Base-by-base conservation (phyloP, 139 green algal genomes). In the Chlamydomonas incerta region DNA sequence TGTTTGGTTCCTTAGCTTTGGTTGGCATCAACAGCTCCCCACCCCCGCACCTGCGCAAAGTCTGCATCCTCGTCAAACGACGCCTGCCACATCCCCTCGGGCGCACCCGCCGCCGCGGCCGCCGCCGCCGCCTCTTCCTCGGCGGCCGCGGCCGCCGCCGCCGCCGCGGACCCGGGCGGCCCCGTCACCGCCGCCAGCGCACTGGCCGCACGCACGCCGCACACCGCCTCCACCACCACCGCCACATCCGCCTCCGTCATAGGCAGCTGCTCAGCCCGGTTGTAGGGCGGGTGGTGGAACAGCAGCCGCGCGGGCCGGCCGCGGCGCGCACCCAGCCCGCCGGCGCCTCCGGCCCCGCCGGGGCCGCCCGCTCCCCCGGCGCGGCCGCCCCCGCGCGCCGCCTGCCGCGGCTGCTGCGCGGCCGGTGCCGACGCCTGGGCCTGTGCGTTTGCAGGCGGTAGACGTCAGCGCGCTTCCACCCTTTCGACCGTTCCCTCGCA, bases 201-300 rank as follows among this genome's bases (percentile, higher is more conserved):
- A 31, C 67, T 77, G 33, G 66, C 67, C 21, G 83, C 83, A 18
- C 63, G 47, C 41, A 77, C 73, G 15, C 83, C 83, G 34, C 83
- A 88, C 37, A 88, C 85, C 21, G 73, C 76, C 68, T 89, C 76
- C 75, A 90, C 79, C 58, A 87, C 86, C 80, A 87, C 86, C 18
- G 65, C 79, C 60, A 90, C 80, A 72, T 90, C 86, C 33, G 72
- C 63, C 62, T 90, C 79, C 26, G 21, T 68, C 34, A 82, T 75
- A 11, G 35, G 33, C 63, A 90, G 80, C n/a, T 31, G 68, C 46
- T 90, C 86, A 26, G 83, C 37, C 10, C 68, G 52, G 66, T 74
- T 83, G 74, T 88, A 88, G 4, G 83, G 83, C 66, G 72, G 74
- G 68, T 88, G 83, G 67, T 83, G 66, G 74, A 88, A 88, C 55